Base-by-base conservation (phyloP, 306 rosid species). In the Delonix regia region DNA sequence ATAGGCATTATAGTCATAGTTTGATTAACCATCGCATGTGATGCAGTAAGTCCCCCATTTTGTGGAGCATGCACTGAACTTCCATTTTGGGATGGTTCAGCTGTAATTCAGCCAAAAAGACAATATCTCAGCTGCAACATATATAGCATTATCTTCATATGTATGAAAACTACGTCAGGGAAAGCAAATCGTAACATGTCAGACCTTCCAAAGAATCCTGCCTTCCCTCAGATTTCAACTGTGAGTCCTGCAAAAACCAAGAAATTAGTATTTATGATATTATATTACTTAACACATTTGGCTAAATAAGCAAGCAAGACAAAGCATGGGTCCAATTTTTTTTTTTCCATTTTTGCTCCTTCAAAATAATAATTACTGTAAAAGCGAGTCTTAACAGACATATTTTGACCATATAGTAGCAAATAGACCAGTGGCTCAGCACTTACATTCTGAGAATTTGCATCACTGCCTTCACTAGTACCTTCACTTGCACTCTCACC, bases 401-500 rank as follows among this genome's bases (percentile, higher is more conserved):
- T 33, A 64, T 38, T 44, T 70, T 38, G 44, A 67, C 39, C 68
- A 73, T 55, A 71, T 24, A 69, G 39, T 63, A 57, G 77, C 42
- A 51, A 66, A 71, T n/a, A 33, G 57, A 67, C 42, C 70, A 76
- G 76, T 49, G 73, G 53, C 44, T 78, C 28, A 44, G 24, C 36
- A 84, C 98, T 91, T 89, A 95, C 99, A 86, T 87, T 92, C 79
- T 95, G 89, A 75, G 99, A 95, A 83, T 93, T 89, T 24, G 87
- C 95, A 81, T 89, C 99, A 53, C 99, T 95, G 83, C 99, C 95
- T 79, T 95, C 99, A 85, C 98, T 95, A 3, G 93, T 80, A 25
- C 91, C 98, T 75, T 95, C 99, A 83, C 97, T 95, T 71, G 79
- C 97, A 87, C 99, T 95, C 73, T 92, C 98, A 83, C 92, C 94